A percentile compares a stretch with the other conserved stretches of the same genome.
These are phyloP conservation scores for Euphrasia arctica DNA, from an alignment of 305 asterid genomes.

Conservation along the genomic window DNA sequence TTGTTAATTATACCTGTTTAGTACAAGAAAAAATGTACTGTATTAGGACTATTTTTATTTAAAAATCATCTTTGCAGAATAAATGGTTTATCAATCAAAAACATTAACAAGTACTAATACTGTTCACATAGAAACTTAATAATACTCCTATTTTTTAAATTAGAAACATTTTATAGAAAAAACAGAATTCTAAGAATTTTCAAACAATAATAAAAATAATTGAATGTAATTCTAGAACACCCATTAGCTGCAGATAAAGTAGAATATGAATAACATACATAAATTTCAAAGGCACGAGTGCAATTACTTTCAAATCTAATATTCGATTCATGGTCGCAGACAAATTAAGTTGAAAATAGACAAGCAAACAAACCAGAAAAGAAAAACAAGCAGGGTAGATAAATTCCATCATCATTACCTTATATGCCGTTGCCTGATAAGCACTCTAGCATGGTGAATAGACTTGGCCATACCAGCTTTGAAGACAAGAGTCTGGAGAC, in stretches of 20 bases:
- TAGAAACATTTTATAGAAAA: too few relatives aligned
- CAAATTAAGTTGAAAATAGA: not conserved
- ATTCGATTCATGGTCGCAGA: not conserved
- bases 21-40: too few relatives aligned
- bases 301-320: not conserved
- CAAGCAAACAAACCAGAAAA: not conserved
- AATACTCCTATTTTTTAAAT: too few relatives aligned
- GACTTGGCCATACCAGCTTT: conserved; percentile 54
- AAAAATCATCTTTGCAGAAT: not conserved
- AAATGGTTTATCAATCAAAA: not conserved
- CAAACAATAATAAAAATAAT: too few relatives aligned
- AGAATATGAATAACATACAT: not conserved
- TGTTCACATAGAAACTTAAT: too few relatives aligned
- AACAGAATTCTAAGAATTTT: too few relatives aligned
- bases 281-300: not conserved
- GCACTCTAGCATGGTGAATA: conserved; percentile 39
- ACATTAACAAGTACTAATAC: too few relatives aligned
- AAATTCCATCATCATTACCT: conserved; percentile 24
- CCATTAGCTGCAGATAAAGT: not conserved
- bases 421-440: conserved; percentile 33
- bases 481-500: conserved; percentile 44
- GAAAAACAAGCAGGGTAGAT: not conserved
- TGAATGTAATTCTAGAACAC: too few relatives aligned
- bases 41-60: not conserved
- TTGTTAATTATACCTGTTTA: too few relatives aligned